phyloP scores from a whole-genome alignment of 2,329 filamentous ascomycete genomes.

The Monosporascus sp. region DNA sequence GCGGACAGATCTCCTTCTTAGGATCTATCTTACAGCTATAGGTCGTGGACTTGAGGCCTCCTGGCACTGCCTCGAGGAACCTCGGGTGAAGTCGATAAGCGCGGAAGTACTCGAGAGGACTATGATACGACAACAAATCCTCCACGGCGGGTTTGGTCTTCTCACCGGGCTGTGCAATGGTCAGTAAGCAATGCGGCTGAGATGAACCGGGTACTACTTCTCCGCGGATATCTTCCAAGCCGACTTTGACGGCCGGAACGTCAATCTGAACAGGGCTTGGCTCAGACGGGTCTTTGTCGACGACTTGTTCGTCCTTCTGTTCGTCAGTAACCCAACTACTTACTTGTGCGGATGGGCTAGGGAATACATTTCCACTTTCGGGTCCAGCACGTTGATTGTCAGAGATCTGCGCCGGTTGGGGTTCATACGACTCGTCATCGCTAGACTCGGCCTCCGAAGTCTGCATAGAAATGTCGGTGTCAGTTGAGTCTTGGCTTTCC shows the following conservation, averaged over 20 bases:
- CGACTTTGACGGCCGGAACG: slow-evolving; percentile 3
- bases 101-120: slow-evolving; percentile 75
- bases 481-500: slow-evolving; percentile 3
- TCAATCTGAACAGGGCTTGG: slow-evolving; percentile 10
- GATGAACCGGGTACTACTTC: slow-evolving; percentile 27
- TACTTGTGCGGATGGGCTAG: neutral
- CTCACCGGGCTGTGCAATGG: slow-evolving; percentile 19
- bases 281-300: slow-evolving; percentile 18
- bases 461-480: slow-evolving; percentile 13
- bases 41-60: slow-evolving; percentile 82
- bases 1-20: slow-evolving; percentile 67
- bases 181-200: slow-evolving; percentile 25
- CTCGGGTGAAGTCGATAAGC: slow-evolving; percentile 85
- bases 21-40: slow-evolving; percentile 89
- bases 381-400: slow-evolving; percentile 7
- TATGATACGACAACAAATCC: slow-evolving; percentile 65
- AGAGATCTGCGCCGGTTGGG: slow-evolving; percentile 15
- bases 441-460: slow-evolving; percentile 13
- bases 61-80: slow-evolving; percentile 63
- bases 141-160: slow-evolving; percentile 9
- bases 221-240: slow-evolving; percentile 13
- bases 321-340: slow-evolving; percentile 7
- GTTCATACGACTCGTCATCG: slow-evolving; percentile 16
- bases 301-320: slow-evolving; percentile 13
- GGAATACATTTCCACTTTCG: slow-evolving; percentile 13